phyloP scores from a whole-genome alignment of 208 protist species.

The Spongospora subterranea region DNA sequence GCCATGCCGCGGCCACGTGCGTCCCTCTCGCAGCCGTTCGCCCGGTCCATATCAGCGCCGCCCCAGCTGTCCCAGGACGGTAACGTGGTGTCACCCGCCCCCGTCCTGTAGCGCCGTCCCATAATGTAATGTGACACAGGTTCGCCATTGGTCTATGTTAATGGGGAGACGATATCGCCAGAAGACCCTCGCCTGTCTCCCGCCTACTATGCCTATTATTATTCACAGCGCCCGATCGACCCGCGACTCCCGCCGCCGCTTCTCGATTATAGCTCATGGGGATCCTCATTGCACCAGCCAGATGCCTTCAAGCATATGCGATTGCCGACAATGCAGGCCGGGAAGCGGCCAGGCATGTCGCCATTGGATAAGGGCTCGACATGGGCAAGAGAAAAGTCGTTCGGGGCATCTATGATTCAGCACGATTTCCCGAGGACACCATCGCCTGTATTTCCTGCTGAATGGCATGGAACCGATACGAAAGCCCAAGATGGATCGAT shows the following conservation, averaged over 20 bases:
- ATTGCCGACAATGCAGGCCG: not conserved
- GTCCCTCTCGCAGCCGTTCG: conserved; percentile 5
- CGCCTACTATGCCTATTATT: conserved; percentile 66
- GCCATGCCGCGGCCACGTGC: not conserved
- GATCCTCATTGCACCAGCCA: not conserved
- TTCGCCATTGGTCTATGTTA: conserved; percentile 29
- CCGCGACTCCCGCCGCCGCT: conserved; percentile 60
- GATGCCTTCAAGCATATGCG: conserved; percentile 41
- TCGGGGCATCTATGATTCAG: conserved; percentile 4
- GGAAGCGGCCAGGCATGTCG: not conserved
- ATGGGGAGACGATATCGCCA: conserved; percentile 28
- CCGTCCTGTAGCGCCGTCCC: not conserved
- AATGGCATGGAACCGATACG: not conserved
- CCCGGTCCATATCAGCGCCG: conserved; percentile 53
- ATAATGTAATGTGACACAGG: not conserved
- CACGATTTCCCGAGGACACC: conserved; percentile 2
- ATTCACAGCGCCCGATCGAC: conserved; percentile 63
- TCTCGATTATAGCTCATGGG: conserved; percentile 55
- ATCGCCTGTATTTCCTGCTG: conserved; percentile 8
- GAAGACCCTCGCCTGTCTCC: conserved; percentile 64
- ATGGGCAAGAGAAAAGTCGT: conserved; percentile 48
- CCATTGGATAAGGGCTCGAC: not conserved
- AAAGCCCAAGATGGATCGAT: not conserved
- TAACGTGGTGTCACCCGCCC: not conserved
- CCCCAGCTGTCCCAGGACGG: conserved; percentile 53